These are phyloP conservation scores for Eucalyptus polyanthemos DNA, from an alignment of 345 rosid genomes.

Conservation along the genomic window DNA sequence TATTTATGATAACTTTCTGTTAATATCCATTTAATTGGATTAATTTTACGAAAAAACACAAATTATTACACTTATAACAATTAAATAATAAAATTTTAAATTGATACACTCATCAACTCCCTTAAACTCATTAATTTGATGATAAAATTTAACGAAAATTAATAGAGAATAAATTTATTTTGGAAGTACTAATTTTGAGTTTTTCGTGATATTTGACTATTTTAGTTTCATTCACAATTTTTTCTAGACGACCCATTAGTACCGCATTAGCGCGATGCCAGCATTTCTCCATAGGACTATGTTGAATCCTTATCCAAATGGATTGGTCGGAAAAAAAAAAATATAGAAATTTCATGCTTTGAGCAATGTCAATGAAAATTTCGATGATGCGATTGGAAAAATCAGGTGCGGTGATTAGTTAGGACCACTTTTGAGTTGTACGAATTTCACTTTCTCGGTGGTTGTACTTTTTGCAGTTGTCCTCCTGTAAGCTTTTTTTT, in stretches of 20 bases:
- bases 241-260: fast-evolving
- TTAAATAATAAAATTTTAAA: no score
- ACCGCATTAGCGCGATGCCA: fast-evolving
- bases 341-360: background rate
- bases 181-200: fast-evolving
- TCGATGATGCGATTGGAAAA: background rate
- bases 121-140: no score
- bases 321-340: background rate
- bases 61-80: no score
- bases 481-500: background rate
- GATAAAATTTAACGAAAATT: no score
- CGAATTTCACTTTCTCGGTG: background rate
- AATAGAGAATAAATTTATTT: no score
- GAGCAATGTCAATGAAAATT: background rate
- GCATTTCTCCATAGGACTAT: background rate
- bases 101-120: no score
- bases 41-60: no score
- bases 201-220: no score
- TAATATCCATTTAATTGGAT: no score
- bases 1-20: no score
- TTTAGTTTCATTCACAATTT: no score
- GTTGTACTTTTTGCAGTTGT: background rate
- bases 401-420: background rate
- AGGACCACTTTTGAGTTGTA: background rate
- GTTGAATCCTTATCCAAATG: background rate